These are phyloP conservation scores for Bipolaris bicolor DNA, from an alignment of 2,329 filamentous ascomycete genomes.

Conservation along the genomic window DNA sequence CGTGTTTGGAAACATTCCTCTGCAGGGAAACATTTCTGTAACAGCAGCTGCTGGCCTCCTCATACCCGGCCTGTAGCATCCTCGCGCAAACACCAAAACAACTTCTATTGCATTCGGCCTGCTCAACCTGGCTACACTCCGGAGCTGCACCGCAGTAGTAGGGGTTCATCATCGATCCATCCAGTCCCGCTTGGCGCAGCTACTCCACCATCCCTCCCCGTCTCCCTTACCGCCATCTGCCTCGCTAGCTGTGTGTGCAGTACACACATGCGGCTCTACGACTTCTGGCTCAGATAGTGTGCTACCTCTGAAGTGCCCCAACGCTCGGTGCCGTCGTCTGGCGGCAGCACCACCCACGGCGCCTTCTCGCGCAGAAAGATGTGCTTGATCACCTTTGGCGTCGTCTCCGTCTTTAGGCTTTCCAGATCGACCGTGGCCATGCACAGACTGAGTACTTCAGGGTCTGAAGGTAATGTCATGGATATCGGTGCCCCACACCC, in stretches of 20 bases:
- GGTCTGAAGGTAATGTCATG: constrained; percentile 50
- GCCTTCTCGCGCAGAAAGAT: constrained; percentile 55
- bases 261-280: not conserved
- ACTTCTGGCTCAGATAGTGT: constrained; percentile 17
- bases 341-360: constrained; percentile 35
- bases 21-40: not conserved
- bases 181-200: not conserved
- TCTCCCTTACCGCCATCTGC: constrained; percentile 1
- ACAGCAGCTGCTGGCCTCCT: not conserved
- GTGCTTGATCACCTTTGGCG: constrained; percentile 46
- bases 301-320: constrained; percentile 29
- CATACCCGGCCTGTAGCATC: too few relatives aligned
- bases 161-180: not conserved
- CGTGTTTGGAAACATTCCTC: not conserved
- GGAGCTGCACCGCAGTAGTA: not conserved
- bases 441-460: constrained; percentile 44
- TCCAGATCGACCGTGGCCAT: constrained; percentile 53
- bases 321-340: constrained; percentile 39
- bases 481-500: constrained; percentile 56
- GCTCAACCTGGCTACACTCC: not conserved
- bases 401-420: constrained; percentile 39
- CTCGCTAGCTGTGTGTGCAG: not conserved
- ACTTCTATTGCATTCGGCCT: not conserved
- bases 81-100: too few relatives aligned
- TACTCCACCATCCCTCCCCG: not conserved